Evolutionary conservation across 1,139 yeast species (phyloP).

Genomic region (Geotrichum reessii): DNA sequence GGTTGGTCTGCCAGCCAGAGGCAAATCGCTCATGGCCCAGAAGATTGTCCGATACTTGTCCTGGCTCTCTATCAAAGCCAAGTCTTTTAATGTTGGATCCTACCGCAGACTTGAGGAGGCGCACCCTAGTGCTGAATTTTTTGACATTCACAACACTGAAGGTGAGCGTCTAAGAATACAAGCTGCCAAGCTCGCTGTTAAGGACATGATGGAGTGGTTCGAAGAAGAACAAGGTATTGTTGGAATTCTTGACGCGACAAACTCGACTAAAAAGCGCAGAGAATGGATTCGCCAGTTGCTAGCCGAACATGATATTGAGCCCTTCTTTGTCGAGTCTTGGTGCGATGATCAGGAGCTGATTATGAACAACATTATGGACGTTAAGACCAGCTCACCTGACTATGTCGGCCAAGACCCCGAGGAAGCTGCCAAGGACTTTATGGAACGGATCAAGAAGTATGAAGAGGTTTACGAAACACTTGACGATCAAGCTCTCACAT

Average conservation of each 20-base stretch:
- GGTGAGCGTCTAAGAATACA: conserved; percentile 58
- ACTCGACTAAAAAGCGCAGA: conserved; percentile 68
- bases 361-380: conserved; percentile 74
- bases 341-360: conserved; percentile 80
- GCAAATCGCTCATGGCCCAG: conserved; percentile 75
- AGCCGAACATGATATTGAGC: conserved; percentile 65
- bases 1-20: conserved; percentile 69
- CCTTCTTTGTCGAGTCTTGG: conserved; percentile 87
- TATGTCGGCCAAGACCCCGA: conserved; percentile 69
- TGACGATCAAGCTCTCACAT: conserved; percentile 62
- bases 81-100: conserved; percentile 83
- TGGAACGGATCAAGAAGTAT: conserved; percentile 66
- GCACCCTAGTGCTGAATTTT: conserved; percentile 69
- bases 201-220: conserved; percentile 89
- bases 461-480: conserved; percentile 66
- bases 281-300: conserved; percentile 58
- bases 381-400: conserved; percentile 83
- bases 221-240: conserved; percentile 75
- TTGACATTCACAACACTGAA: conserved; percentile 59
- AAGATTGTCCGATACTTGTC: conserved; percentile 80
- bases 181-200: conserved; percentile 67
- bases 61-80: conserved; percentile 85
- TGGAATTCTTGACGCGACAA: conserved; percentile 87
- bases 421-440: conserved; percentile 64
- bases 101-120: conserved; percentile 62